Base-by-base conservation (phyloP, 1,139 yeast genomes). In the Hanseniaspora uvarum region DNA sequence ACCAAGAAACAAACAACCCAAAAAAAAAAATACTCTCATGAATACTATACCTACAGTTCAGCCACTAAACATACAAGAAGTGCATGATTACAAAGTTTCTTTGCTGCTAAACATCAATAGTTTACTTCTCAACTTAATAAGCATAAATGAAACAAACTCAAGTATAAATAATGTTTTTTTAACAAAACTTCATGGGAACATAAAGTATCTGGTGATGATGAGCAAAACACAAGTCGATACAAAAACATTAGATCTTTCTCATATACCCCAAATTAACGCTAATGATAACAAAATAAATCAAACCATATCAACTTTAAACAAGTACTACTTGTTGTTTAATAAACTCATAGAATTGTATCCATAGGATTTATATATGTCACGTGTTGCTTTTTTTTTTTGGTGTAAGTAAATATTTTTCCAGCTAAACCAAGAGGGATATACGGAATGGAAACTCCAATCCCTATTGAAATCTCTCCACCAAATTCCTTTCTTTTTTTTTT, bases 331-430 rank as follows among this genome's bases (percentile, higher is more conserved):
- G 30, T 58, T 67, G 31, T 60, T 65, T 59, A 60, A 61, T 36
- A 59, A 68, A 37, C 63, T 66, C 36, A 64, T 67, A 51, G 69
- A 67, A 49, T 60, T 65, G 19, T 66, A 68, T 66, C 62, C 43
- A 19, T 46, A 23, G 33, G n/a, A 3, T 14, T 2, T 43, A 28
- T 18, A 11, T 44, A 21, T 19, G n/a, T 40, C 23, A 24, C 31
- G 19, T 40, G 31, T 2, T 38, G n/a, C n/a, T 26, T 5, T 26
- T 26, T 23, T 38, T 38, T 38, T 38, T 23, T 11, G 5, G n/a
- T 38, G 8, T 5, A 34, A 14, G 26, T 2, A n/a, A n/a, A n/a
- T n/a, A n/a, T n/a, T n/a, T n/a, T n/a, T n/a, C n/a, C n/a, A n/a
- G n/a, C n/a, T n/a, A n/a, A n/a, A n/a, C n/a, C n/a, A n/a, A n/a